A percentile compares a stretch with the other conserved stretches of the same genome.
phyloP scores from a whole-genome alignment of 1,284 basidiomycete genomes.

The Marasmius oreades region DNA sequence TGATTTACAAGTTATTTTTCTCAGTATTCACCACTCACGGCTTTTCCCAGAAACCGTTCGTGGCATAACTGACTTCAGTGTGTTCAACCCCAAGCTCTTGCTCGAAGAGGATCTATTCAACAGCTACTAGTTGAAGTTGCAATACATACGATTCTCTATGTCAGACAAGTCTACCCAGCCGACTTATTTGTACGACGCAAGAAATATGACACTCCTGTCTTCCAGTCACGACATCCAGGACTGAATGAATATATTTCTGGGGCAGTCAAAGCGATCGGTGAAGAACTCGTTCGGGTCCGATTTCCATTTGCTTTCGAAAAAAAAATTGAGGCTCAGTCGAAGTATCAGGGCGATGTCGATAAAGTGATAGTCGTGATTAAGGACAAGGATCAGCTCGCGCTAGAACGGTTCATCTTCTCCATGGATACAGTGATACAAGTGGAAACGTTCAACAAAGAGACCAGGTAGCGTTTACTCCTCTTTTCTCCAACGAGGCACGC shows the following conservation, averaged over 20 bases:
- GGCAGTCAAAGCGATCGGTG: constrained; percentile 69
- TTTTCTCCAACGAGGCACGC: neutral
- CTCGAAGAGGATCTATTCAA: neutral
- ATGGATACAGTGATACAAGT: constrained; percentile 69
- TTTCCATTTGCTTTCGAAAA: neutral
- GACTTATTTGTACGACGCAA: constrained; percentile 84
- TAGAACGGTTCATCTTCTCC: constrained; percentile 83
- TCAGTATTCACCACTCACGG: neutral
- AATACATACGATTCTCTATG: constrained; percentile 88
- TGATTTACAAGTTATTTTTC: constrained; percentile 19
- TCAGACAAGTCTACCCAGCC: constrained; percentile 86
- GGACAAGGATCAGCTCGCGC: constrained; percentile 65
- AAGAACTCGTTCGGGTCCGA: constrained; percentile 69
- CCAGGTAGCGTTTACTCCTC: constrained; percentile 38
- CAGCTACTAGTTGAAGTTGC: constrained; percentile 80
- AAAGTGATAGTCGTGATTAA: constrained; percentile 81
- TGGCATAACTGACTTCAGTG: constrained; percentile 66
- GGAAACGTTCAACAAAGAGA: constrained; percentile 61
- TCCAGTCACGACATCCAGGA: constrained; percentile 85
- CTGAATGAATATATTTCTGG: constrained; percentile 87
- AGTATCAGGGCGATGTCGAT: constrained; percentile 62
- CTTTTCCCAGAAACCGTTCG: constrained; percentile 49
- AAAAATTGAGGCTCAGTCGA: neutral
- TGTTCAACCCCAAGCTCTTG: constrained; percentile 18
- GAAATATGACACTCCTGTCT: constrained; percentile 88